These are phyloP conservation scores for Periconia sp. DNA, from an alignment of 2,329 filamentous ascomycete species.

Conservation along the genomic window DNA sequence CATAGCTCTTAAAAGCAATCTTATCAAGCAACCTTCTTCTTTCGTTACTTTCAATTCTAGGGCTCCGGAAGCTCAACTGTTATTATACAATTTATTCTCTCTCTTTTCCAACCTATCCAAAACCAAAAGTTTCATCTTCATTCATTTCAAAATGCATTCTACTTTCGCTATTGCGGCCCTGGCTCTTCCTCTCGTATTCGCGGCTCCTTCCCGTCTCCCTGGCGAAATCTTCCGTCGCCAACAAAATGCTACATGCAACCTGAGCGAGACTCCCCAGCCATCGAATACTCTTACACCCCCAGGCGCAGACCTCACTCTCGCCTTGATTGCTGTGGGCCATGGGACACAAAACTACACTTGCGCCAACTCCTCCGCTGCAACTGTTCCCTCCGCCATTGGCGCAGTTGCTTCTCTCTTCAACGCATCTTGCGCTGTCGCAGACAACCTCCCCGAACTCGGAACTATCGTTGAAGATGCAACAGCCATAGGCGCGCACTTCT, in stretches of 20 bases:
- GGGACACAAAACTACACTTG: constrained; percentile 58
- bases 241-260: constrained; percentile 25
- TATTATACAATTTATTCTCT: constrained; percentile 7
- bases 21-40: constrained; percentile 13
- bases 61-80: constrained; percentile 36
- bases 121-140: constrained; percentile 1
- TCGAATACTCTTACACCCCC: constrained; percentile 27
- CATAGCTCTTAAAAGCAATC: constrained; percentile 4
- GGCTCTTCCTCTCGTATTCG: constrained; percentile 23
- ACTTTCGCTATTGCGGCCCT: constrained; percentile 20
- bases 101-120: constrained; percentile 1
- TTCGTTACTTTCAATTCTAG: constrained; percentile 20
- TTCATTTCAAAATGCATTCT: constrained; percentile 24
- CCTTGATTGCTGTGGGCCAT: constrained; percentile 49
- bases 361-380: constrained; percentile 20
- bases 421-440: constrained; percentile 39
- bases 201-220: constrained; percentile 20
- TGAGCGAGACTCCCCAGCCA: constrained; percentile 26
- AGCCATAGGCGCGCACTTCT: constrained; percentile 73
- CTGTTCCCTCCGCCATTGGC: constrained; percentile 43
- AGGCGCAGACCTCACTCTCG: constrained; percentile 34
- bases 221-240: constrained; percentile 15
- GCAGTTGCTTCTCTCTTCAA: constrained; percentile 52
- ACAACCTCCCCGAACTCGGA: constrained; percentile 26
- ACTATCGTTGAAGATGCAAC: constrained; percentile 19